Conservation (phyloP, 345 rosid species). For the Brassica juncea region DNA sequence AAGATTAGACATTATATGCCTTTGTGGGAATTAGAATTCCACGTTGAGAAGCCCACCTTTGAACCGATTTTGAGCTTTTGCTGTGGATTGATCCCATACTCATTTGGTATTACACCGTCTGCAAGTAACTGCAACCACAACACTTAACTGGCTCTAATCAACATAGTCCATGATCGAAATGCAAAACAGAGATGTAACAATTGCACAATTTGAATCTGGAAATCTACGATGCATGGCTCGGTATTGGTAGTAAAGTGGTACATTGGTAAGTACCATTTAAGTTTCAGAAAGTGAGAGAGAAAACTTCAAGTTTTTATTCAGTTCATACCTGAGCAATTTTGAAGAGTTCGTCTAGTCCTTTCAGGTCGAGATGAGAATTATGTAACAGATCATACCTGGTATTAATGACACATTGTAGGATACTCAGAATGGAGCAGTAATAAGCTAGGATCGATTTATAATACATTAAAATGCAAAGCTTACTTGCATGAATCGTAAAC, state of each 20-base stretch:
- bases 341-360: conserved; percentile 87
- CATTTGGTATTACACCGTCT: conserved; percentile 98
- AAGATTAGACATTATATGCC: not conserved
- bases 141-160: conserved; percentile 19
- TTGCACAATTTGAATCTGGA: not conserved
- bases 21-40: conserved; percentile 3
- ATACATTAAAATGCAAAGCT: conserved; percentile 41
- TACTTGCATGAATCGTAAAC: conserved; percentile 99
- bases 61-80: conserved; percentile 96
- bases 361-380: conserved; percentile 91
- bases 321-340: conserved; percentile 83
- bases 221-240: conserved; percentile 4
- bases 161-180: not conserved
- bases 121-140: conserved; percentile 77
- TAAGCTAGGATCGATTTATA: not conserved
- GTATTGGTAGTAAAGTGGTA: not conserved
- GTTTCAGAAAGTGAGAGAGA: conserved; percentile 12
- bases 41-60: conserved; percentile 53
- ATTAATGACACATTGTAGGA: conserved; percentile 12
- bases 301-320: conserved; percentile 3
- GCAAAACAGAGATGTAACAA: conserved; percentile 14
- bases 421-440: not conserved
- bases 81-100: conserved; percentile 94
- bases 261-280: not conserved
- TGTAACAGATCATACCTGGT: conserved; percentile 91